Evolutionary conservation across 371 early-diverging fungal genomes (phyloP).

Genomic region (Cokeromyces recurvatus): DNA sequence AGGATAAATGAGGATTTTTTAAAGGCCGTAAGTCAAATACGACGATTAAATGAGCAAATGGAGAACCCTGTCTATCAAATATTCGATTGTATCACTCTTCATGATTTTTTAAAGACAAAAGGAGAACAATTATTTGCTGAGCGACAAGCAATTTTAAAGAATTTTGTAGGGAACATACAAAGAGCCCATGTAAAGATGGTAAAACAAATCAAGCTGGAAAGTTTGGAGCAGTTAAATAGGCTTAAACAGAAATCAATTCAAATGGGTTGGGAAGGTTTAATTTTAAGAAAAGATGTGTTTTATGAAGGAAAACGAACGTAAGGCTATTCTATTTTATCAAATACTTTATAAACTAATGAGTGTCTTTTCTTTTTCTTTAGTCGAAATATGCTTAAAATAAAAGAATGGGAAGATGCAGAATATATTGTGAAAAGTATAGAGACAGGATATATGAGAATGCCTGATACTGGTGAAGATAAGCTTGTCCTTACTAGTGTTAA

Average conservation of each 20-base stretch:
- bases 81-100: conserved; percentile 45
- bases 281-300: conserved; percentile 43
- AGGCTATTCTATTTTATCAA: not conserved
- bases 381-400: conserved; percentile 50
- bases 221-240: conserved; percentile 20
- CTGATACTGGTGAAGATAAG: conserved; percentile 38
- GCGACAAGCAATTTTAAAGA: conserved; percentile 27
- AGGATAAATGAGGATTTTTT: conserved; percentile 25
- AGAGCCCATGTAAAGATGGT: conserved; percentile 25
- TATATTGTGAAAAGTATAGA: conserved; percentile 47
- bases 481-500: conserved; percentile 41
- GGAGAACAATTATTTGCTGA: conserved; percentile 24
- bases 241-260: conserved; percentile 24
- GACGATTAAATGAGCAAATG: conserved; percentile 25
- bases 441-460: conserved; percentile 47
- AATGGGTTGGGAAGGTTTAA: conserved; percentile 56
- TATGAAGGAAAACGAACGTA: conserved; percentile 59
- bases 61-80: conserved; percentile 43
- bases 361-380: conserved; percentile 14
- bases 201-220: conserved; percentile 25
- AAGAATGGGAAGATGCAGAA: conserved; percentile 57
- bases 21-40: conserved; percentile 26
- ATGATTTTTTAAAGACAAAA: conserved; percentile 26
- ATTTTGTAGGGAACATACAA: conserved; percentile 6
- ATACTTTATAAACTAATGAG: not conserved